These are phyloP conservation scores for Gynochthodes officinalis DNA, from an alignment of 257 asterid species.

Conservation along the genomic window DNA sequence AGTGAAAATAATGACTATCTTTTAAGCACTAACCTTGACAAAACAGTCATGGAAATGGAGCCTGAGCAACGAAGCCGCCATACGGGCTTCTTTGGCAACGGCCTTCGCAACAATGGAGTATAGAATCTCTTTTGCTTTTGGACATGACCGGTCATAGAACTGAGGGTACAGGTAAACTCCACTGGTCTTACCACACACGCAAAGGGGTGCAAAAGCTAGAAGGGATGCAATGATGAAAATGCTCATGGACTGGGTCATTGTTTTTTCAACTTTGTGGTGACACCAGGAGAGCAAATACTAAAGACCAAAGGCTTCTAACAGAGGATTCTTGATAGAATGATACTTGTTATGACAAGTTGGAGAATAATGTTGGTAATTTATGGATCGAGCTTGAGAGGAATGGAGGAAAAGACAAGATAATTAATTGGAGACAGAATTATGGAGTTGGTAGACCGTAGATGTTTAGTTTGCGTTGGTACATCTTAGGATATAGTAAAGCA, in stretches of 20 bases:
- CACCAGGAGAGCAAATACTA: background rate
- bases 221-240: slow-evolving; percentile 36
- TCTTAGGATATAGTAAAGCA: slow-evolving; percentile 20
- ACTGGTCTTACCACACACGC: slow-evolving; percentile 36
- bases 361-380: slow-evolving; percentile 34
- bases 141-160: slow-evolving; percentile 75
- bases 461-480: slow-evolving; percentile 30
- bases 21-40: slow-evolving; percentile 53
- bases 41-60: slow-evolving; percentile 97
- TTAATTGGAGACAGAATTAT: slow-evolving; percentile 9
- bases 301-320: background rate
- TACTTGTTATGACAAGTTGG: slow-evolving; percentile 30
- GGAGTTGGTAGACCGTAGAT: slow-evolving; percentile 71
- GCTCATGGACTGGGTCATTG: slow-evolving; percentile 40
- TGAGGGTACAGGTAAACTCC: slow-evolving; percentile 74
- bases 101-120: slow-evolving; percentile 74
- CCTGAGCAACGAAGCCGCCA: slow-evolving; percentile 90
- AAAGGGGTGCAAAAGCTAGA: slow-evolving; percentile 50
- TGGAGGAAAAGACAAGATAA: background rate
- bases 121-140: slow-evolving; percentile 57
- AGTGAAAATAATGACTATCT: too few species aligned
- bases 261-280: slow-evolving; percentile 11
- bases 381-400: slow-evolving; percentile 16
- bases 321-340: background rate
- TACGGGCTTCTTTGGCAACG: slow-evolving; percentile 73